Evolutionary conservation across 495 filamentous ascomycete species (phyloP).

Genomic region (Podospora tetraspora): DNA sequence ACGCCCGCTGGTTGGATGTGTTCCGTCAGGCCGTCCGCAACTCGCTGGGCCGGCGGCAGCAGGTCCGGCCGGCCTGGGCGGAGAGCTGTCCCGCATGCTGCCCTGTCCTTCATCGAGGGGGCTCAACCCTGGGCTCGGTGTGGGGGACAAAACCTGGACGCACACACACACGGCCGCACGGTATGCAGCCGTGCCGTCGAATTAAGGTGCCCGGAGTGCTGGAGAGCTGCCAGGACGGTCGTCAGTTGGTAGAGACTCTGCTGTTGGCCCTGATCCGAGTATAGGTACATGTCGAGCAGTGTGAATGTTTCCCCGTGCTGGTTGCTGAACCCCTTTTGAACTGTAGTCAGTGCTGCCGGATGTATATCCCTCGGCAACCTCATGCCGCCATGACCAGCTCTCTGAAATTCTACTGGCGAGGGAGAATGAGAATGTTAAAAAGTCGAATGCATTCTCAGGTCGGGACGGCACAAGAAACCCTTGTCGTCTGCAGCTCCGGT

Average conservation of each 20-base stretch:
- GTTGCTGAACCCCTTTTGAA: neutral
- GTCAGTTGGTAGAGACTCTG: too few relatives aligned
- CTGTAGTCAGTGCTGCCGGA: neutral
- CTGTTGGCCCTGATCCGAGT: neutral
- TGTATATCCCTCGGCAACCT: neutral
- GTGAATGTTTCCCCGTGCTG: neutral
- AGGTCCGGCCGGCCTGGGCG: neutral
- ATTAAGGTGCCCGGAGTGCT: neutral
- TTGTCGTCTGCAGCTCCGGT: slow-evolving; percentile 16
- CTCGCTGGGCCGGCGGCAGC: neutral
- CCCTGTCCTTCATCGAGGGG: neutral
- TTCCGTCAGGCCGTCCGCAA: neutral
- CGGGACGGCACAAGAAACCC: slow-evolving; percentile 9
- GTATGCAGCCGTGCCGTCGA: neutral
- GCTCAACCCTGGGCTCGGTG: neutral
- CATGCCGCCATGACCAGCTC: neutral
- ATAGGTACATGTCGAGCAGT: neutral
- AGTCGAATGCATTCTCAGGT: neutral
- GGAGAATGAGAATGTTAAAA: neutral
- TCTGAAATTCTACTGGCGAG: neutral
- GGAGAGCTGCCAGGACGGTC: too few relatives aligned
- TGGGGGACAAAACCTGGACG: neutral
- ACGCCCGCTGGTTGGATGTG: neutral
- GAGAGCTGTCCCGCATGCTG: neutral
- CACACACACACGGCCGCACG: neutral